Percentiles rank a stretch among this genome's conserved stretches.
Conservation (phyloP, 441 rosid species). For the Syzygium malaccense region DNA sequence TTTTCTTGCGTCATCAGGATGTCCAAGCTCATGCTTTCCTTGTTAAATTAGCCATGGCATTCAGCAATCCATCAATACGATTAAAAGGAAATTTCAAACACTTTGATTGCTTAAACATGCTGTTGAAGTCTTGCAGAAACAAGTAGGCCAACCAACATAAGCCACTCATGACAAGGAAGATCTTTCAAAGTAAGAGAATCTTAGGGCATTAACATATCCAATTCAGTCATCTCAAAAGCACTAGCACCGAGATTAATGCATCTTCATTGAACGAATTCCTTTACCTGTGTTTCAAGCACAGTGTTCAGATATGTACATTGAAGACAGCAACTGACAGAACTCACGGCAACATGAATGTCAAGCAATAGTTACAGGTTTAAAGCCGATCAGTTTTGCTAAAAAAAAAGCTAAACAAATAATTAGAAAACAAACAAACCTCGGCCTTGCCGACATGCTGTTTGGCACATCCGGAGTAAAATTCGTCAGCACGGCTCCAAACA, state of each 20-base stretch:
- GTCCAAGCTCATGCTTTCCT: neutral
- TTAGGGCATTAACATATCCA: neutral
- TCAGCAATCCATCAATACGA: neutral
- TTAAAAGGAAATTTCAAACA: neutral
- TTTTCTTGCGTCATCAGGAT: neutral
- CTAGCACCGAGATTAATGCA: neutral
- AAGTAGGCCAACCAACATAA: neutral
- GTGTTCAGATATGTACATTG: neutral
- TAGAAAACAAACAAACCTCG: constrained; percentile 51
- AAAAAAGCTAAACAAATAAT: neutral
- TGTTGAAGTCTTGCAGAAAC: neutral
- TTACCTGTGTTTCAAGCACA: neutral
- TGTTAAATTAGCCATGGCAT: neutral
- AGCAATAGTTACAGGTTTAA: neutral
- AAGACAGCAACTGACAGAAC: neutral
- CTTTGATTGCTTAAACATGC: neutral
- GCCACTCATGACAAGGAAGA: neutral
- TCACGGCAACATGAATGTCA: neutral
- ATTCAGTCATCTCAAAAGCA: neutral
- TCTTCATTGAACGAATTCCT: neutral
- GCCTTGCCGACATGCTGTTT: constrained; percentile 65
- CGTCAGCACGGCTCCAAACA: constrained; percentile 84
- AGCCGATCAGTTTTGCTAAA: neutral
- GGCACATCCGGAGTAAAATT: constrained; percentile 84
- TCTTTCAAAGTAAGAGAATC: neutral